Evolutionary conservation across 2,329 filamentous ascomycete species (phyloP), one percentile per base, ranked within the genome.

Genomic region (Diaporthe ampelina): DNA sequence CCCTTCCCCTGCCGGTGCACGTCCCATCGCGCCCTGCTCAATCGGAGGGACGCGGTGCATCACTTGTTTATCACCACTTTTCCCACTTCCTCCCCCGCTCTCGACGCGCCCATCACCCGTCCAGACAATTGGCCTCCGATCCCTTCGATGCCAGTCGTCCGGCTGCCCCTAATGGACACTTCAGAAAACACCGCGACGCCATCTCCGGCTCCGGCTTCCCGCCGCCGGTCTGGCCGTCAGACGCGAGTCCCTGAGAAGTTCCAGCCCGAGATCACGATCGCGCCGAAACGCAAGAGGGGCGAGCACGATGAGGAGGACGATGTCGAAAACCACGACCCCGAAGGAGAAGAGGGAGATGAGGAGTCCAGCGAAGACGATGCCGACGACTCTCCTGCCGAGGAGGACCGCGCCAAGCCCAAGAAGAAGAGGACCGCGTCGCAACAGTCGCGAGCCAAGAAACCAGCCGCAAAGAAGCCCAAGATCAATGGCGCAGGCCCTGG

Each of bases 181-280:
- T 86, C 88, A 84, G 88, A 90, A 78, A 88, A 86, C 80, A 89
- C 88, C 84, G 86, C 87, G 82, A 88, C 85, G 79, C 84, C 85
- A 77, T 88, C 88, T 67, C 86, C 88, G 76, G 87, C 88, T 72
- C 84, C 85, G 76, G 83, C 85, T 75, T 85, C 86, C 80, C 86
- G 87, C 83, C 91, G 92, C 82, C 90, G 91, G 77, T 94, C 92
- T 50, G 90, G 91, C 90, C 91, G 91, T 90, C 91, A 91, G 85
- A 87, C 90, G 76, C 89, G 86, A 80, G 86, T 85, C 48, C 90
- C 91, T 59, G 82, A 88, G 80, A 92, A 92, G 81, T 92, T 91
- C 83, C 85, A 85, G 73, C 88, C 89, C 72, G 88, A 91, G 75
- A 84, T 86, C 77, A 80, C 84, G 71, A 78, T 83, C 59, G 84